Evolutionary conservation across 75 land plant species (phyloP), one percentile per base, ranked within the genome.

Genomic region (Cupressus sempervirens): DNA sequence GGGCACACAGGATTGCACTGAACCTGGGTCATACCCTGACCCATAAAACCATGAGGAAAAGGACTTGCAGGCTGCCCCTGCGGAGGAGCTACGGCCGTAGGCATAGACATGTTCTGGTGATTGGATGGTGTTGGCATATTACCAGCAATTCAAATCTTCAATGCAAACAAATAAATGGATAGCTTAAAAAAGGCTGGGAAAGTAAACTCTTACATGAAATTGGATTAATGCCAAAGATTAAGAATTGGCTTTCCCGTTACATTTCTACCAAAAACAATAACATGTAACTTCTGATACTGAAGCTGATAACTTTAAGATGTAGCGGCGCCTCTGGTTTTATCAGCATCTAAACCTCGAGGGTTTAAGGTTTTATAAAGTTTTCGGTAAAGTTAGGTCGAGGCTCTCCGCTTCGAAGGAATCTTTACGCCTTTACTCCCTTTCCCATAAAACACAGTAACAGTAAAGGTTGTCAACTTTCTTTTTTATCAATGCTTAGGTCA

Each of bases 31-130:
- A 40, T 23, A 26, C 46, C 46, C 38, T 77, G 81, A n/a, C 81
- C 81, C 46, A 43, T 43, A 20, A 41, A 41, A 40, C 46, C 12
- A 43, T 7, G 81, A 41, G 48, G 81, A 23, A 77, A 77, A 23
- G 48, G 81, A n/a, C 29, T 77, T 38, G 77, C 20, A 75, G 77
- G 20, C 8, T 36, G 77, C 11, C 81, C 81, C 46, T 40, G 29
- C 10, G 30, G 48, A 75, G 41, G 41, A 3, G 77, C 77, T 43
- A 75, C 36, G 7, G 41, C 26, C 77, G 34, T 75, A 13, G 41
- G 77, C 62, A 56, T 56, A 3, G 62, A 20, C 40, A 75, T 75
- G 81, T 77, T 77, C 38, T 41, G 45, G 81, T 77, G 81, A 77
- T 43, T 77, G 46, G 46, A 41, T 43, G 81, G 81, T 26, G 81